These are phyloP conservation scores for Pseudocercospora fijiensis DNA, from an alignment of 2,329 filamentous ascomycete species.

Conservation along the genomic window DNA sequence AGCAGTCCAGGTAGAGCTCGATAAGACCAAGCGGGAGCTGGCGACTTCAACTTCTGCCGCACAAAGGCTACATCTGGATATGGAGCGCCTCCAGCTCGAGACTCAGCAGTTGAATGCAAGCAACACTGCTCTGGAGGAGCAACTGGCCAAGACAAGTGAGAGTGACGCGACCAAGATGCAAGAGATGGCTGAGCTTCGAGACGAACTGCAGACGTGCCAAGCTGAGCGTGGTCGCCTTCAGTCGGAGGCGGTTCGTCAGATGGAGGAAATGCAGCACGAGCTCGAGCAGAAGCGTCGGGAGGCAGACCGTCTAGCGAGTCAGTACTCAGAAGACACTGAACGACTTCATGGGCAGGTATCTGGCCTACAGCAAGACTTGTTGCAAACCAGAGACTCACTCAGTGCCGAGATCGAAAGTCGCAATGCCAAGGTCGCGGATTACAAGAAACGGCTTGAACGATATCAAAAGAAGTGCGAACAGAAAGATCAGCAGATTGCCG, in stretches of 20 bases:
- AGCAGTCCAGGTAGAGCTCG: slow-evolving; percentile 14
- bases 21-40: slow-evolving; percentile 13
- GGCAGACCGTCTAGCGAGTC: neutral
- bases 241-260: slow-evolving; percentile 28
- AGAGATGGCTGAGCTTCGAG: slow-evolving; percentile 13
- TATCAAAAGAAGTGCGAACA: slow-evolving; percentile 37
- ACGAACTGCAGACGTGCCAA: slow-evolving; percentile 22
- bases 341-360: neutral
- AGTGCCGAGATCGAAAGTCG: slow-evolving; percentile 14
- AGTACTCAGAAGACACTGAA: slow-evolving; percentile 5
- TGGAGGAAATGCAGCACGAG: slow-evolving; percentile 44
- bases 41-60: neutral
- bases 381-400: slow-evolving; percentile 1
- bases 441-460: slow-evolving; percentile 33
- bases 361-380: slow-evolving; percentile 5
- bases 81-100: slow-evolving; percentile 1
- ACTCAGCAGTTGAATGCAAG: slow-evolving; percentile 5
- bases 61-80: slow-evolving; percentile 7
- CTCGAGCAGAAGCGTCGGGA: slow-evolving; percentile 29
- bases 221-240: slow-evolving; percentile 7
- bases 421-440: slow-evolving; percentile 25
- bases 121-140: slow-evolving; percentile 19
- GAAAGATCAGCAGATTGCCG: slow-evolving; percentile 40
- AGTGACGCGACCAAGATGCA: slow-evolving; percentile 16
- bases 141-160: slow-evolving; percentile 16